Conservation (phyloP, 331 rosid genomes). For the Spiraea crenata region DNA sequence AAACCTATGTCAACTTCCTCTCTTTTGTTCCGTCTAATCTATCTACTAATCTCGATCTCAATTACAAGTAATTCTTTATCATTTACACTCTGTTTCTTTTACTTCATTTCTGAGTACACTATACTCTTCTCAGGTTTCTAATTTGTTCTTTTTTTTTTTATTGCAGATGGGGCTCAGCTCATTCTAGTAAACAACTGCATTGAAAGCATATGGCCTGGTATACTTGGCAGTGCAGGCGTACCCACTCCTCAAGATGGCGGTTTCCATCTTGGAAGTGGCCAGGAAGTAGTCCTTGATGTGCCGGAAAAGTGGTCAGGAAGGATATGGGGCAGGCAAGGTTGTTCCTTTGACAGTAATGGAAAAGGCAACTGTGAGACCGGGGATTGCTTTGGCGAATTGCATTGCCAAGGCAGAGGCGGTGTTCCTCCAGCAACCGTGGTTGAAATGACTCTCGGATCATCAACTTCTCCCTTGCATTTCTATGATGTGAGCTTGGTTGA, state of each 20-base stretch:
- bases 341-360: slow-evolving; percentile 54
- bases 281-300: slow-evolving; percentile 59
- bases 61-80: slow-evolving; percentile 39
- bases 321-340: slow-evolving; percentile 91
- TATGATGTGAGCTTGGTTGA: slow-evolving; percentile 92
- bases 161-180: slow-evolving; percentile 77
- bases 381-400: slow-evolving; percentile 61
- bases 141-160: background rate
- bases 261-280: slow-evolving; percentile 68
- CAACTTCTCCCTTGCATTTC: slow-evolving; percentile 66
- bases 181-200: slow-evolving; percentile 84
- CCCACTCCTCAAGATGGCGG: slow-evolving; percentile 76
- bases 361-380: slow-evolving; percentile 72
- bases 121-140: too few relatives aligned
- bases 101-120: background rate
- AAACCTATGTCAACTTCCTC: slow-evolving; percentile 45
- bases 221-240: slow-evolving; percentile 74
- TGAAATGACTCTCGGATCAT: slow-evolving; percentile 86
- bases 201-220: slow-evolving; percentile 90
- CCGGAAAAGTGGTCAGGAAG: slow-evolving; percentile 93
- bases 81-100: background rate
- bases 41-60: slow-evolving; percentile 29
- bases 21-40: slow-evolving; percentile 29
- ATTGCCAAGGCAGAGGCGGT: slow-evolving; percentile 59
- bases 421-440: slow-evolving; percentile 86